Base-by-base conservation (phyloP, 495 filamentous ascomycete genomes). In the Aspergillus mulundensis region DNA sequence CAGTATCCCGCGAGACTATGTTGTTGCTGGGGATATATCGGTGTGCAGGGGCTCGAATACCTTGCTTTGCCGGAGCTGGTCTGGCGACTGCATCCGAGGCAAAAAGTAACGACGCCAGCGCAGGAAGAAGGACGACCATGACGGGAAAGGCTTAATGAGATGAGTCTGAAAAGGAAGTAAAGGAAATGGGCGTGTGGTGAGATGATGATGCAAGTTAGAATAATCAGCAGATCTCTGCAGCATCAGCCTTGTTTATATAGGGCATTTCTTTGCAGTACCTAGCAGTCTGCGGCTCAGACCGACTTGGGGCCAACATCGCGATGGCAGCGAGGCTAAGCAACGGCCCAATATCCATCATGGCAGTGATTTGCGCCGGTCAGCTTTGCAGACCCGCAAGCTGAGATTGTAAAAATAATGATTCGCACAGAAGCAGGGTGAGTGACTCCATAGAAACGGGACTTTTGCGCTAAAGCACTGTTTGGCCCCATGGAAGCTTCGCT, bases 111-210 rank as follows among this genome's bases (percentile, higher is more conserved):
- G 36, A 25, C 6, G 49, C 20, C 30, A 51, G 36, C 4, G 34
- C 20, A n/a, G 49, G 39, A 28, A 51, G 49, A 20, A 51, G 34
- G 28, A 51, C 19, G 16, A 51, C 49, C 49, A 51, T 51, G 12
- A 41, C 28, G 16, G 14, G 18, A 20, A 36, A 36, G 32, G 11
- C 5, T 36, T 28, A 14, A 15, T 36, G 12, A 15, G 32, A 36
- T 11, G 32, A 4, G 28, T 5, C 28, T 10, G 28, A 4, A 36
- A 15, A 36, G 32, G 32, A 4, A 28, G 25, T 28, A 4, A 8
- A 36, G 2, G 12, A 36, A 36, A 15, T 5, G 28, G 4, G 28
- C 4, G 28, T 30, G 10, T 30, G 28, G 32, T 14, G 32, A 36
- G 32, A 14, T 7, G 12, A 36, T 36, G 8, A 36, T 36, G 12